Conservation (phyloP, 129 eudicot species). For the Flaveria robusta region DNA sequence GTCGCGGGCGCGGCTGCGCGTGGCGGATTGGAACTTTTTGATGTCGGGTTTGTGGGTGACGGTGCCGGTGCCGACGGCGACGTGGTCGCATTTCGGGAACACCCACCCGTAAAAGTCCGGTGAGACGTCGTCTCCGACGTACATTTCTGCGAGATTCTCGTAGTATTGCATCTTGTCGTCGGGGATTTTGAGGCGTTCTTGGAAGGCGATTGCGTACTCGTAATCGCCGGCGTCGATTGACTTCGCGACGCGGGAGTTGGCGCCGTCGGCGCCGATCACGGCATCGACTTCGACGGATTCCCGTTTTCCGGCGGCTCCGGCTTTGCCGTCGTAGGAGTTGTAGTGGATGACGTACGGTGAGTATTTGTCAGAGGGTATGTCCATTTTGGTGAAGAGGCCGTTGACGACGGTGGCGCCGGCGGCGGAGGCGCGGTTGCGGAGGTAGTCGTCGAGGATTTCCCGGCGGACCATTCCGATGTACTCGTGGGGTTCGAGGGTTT, state of each 20-base stretch:
- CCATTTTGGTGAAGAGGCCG: conserved; percentile 87
- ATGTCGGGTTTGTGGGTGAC: conserved; percentile 91
- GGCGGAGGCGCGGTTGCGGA: conserved; percentile 72
- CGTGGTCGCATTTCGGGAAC: conserved; percentile 93
- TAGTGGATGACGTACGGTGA: conserved; percentile 69
- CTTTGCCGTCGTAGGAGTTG: conserved; percentile 62
- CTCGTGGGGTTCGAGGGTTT: conserved; percentile 84
- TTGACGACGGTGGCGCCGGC: conserved; percentile 82
- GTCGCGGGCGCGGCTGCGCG: conserved; percentile 73
- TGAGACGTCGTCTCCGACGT: conserved; percentile 96
- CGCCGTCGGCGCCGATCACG: conserved; percentile 94
- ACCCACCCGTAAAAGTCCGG: conserved; percentile 99
- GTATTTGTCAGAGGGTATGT: conserved; percentile 46
- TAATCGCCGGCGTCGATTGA: conserved; percentile 86
- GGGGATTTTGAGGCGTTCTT: conserved; percentile 80
- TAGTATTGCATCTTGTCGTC: conserved; percentile 83
- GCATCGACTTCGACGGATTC: conserved; percentile 76
- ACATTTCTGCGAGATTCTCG: conserved; percentile 91
- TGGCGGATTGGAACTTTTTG: conserved; percentile 80
- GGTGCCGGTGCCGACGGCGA: conserved; percentile 95
- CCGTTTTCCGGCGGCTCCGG: conserved; percentile 55
- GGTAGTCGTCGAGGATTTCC: conserved; percentile 82
- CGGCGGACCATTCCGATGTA: conserved; percentile 99
- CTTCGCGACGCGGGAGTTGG: conserved; percentile 92
- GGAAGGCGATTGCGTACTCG: conserved; percentile 95